Evolutionary conservation across 257 asterid species (phyloP).

Genomic region (Solanum piurae): DNA sequence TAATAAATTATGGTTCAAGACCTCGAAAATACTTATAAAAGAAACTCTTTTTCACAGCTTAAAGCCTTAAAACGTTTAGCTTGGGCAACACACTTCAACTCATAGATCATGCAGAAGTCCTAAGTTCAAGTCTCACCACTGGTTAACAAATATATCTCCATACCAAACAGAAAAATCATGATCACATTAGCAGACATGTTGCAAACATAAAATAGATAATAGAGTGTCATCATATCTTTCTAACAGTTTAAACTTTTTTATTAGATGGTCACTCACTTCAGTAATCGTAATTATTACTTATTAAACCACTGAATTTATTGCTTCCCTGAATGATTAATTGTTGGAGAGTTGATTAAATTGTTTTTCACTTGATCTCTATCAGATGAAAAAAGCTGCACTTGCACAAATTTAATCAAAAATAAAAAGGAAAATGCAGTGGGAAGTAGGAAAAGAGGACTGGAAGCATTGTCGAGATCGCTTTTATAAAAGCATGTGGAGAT

Average conservation of each 20-base stretch:
- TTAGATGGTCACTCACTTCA: not conserved
- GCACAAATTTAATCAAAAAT: not conserved
- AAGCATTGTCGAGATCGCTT: not conserved
- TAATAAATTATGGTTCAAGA: not conserved
- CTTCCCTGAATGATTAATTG: not conserved
- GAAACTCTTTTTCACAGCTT: not conserved
- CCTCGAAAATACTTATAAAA: not conserved
- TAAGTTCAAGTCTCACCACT: not conserved
- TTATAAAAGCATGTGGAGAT: not conserved
- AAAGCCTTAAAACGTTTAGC: not conserved
- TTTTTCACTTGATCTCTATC: not conserved
- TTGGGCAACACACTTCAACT: not conserved
- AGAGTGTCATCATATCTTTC: not conserved
- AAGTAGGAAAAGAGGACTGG: not conserved
- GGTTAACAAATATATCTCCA: not conserved
- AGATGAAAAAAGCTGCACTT: not conserved
- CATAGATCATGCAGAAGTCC: not conserved
- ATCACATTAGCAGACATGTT: not conserved
- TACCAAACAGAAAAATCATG: not conserved
- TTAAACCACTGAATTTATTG: not conserved
- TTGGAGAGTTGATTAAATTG: not conserved
- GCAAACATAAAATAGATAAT: not conserved
- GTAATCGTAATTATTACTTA: not conserved
- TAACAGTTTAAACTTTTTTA: not conserved
- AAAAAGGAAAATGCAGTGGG: not conserved